Percentiles rank a stretch among this genome's conserved stretches.
These are phyloP conservation scores for Gastrodia elata DNA, from an alignment of 106 monocot genomes.

Conservation along the genomic window DNA sequence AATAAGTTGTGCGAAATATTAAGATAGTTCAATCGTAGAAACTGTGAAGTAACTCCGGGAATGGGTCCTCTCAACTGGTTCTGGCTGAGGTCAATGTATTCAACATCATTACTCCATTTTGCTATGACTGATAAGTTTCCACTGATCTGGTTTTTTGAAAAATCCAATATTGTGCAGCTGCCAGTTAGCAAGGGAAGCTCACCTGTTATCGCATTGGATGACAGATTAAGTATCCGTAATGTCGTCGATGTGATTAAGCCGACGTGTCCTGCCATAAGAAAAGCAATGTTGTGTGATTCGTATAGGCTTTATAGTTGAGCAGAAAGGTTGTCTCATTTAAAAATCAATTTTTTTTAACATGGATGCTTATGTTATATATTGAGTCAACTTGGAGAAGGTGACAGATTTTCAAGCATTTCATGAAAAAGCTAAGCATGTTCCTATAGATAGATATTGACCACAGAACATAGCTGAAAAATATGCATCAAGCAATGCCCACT, in stretches of 20 bases:
- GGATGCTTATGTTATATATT: no score
- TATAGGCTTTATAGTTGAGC: no score
- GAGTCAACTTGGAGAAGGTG: no score
- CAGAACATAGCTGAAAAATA: no score
- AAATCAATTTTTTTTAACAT: no score
- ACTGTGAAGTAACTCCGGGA: slow-evolving; percentile 65
- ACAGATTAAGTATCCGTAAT: slow-evolving; percentile 78
- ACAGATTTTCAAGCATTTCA: background rate
- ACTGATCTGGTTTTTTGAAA: slow-evolving; percentile 66
- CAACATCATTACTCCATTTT: slow-evolving; percentile 76
- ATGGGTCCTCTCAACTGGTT: slow-evolving; percentile 64
- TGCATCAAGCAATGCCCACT: background rate
- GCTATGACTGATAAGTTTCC: slow-evolving; percentile 80
- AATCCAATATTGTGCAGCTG: slow-evolving; percentile 60
- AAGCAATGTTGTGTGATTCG: background rate
- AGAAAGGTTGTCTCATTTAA: no score
- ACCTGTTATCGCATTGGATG: slow-evolving; percentile 72
- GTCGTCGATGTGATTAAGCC: slow-evolving; percentile 91
- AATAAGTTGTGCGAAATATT: slow-evolving; percentile 73
- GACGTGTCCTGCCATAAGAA: slow-evolving; percentile 49
- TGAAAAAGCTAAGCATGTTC: background rate
- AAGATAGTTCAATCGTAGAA: slow-evolving; percentile 60
- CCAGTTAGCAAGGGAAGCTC: slow-evolving; percentile 77
- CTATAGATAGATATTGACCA: background rate
- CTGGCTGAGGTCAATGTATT: slow-evolving; percentile 78